phyloP scores from a whole-genome alignment of 306 rosid genomes.

The Prosopis cineraria region DNA sequence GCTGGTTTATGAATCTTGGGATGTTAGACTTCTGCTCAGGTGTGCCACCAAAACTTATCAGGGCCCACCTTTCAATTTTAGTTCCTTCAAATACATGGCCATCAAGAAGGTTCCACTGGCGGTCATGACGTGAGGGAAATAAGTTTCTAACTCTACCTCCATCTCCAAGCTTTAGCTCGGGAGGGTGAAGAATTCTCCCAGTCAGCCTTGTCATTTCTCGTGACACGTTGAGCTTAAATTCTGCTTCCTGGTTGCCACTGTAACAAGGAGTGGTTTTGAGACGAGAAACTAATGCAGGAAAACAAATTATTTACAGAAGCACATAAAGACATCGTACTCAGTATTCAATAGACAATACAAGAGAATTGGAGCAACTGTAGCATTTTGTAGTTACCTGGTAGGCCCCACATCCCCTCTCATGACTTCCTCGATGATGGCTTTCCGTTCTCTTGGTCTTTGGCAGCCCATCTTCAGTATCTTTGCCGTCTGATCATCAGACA shows the following conservation, averaged over 20 bases:
- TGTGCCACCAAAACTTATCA: slow-evolving; percentile 87
- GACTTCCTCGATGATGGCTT: slow-evolving; percentile 80
- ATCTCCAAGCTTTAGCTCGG: slow-evolving; percentile 91
- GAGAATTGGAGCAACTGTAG: slow-evolving; percentile 22
- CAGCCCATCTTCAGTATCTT: slow-evolving; percentile 96
- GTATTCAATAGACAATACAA: slow-evolving; percentile 18
- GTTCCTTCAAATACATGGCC: slow-evolving; percentile 93
- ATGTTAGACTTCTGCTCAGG: slow-evolving; percentile 74
- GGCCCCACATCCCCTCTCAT: slow-evolving; percentile 87
- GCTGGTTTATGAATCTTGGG: slow-evolving; percentile 75
- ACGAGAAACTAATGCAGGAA: slow-evolving; percentile 28
- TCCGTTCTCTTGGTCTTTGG: slow-evolving; percentile 87
- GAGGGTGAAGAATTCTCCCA: slow-evolving; percentile 95
- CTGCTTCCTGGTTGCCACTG: slow-evolving; percentile 83
- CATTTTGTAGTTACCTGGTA: slow-evolving; percentile 61
- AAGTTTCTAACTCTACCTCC: slow-evolving; percentile 83
- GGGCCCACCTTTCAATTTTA: slow-evolving; percentile 83
- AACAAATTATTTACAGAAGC: slow-evolving; percentile 27
- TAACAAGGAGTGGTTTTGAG: slow-evolving; percentile 30
- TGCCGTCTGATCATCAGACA: slow-evolving; percentile 95
- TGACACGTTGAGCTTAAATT: slow-evolving; percentile 81
- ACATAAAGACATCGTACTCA: slow-evolving; percentile 21
- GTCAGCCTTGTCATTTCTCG: slow-evolving; percentile 83
- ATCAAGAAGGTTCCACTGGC: slow-evolving; percentile 91
- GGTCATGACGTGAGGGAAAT: slow-evolving; percentile 79